These are phyloP conservation scores for Colletotrichum sp. DNA, from an alignment of 2,329 filamentous ascomycete species.

Conservation along the genomic window DNA sequence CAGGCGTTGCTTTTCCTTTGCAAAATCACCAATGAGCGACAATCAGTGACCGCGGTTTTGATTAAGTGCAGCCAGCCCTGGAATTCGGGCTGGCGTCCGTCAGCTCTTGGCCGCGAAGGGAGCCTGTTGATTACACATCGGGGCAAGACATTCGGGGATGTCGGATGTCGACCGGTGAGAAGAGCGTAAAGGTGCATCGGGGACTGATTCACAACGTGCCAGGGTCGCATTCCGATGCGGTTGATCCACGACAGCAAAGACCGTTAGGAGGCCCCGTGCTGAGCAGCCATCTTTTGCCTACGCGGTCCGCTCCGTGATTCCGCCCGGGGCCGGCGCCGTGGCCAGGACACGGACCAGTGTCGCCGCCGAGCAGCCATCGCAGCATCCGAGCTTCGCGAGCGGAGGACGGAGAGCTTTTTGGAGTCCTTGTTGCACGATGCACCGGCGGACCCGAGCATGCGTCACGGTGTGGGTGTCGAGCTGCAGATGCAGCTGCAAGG, in stretches of 20 bases:
- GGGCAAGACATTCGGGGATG: neutral
- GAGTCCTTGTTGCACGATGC: neutral
- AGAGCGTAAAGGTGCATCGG: neutral
- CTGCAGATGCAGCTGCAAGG: neutral
- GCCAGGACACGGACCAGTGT: constrained; percentile 12
- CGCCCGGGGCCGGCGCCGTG: constrained; percentile 7
- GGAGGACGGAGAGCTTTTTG: neutral
- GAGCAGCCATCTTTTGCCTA: neutral
- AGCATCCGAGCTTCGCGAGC: neutral
- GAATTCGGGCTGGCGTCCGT: neutral
- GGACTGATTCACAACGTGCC: neutral
- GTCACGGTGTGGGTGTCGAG: neutral
- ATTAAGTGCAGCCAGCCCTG: neutral
- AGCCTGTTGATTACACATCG: neutral
- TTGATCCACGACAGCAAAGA: constrained; percentile 15
- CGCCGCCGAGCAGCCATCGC: neutral
- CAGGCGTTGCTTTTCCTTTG: neutral
- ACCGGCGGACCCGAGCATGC: neutral
- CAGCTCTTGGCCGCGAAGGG: neutral
- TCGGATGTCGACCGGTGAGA: neutral
- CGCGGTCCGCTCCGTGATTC: constrained; percentile 14
- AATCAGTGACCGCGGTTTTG: neutral
- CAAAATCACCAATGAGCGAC: neutral
- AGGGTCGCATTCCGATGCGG: constrained; percentile 8
- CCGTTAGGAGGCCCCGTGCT: constrained; percentile 14